These are phyloP conservation scores for Phytophthora brassicae DNA, from an alignment of 352 stramenopile species.

Conservation along the genomic window DNA sequence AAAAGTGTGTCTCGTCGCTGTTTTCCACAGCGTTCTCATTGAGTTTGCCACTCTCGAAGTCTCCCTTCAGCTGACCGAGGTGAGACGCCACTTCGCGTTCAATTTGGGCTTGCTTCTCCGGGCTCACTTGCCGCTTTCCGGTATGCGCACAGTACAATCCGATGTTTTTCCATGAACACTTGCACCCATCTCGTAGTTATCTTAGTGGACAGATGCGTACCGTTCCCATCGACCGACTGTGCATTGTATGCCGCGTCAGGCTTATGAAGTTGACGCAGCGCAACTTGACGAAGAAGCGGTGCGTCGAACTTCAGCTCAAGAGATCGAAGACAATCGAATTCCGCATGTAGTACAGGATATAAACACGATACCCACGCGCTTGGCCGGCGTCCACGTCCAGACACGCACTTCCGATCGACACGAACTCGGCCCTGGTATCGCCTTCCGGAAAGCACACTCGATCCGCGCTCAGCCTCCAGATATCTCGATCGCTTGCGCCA, in stretches of 20 bases:
- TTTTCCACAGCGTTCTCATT: too few relatives aligned
- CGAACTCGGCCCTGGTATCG: neutral
- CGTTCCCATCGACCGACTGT: neutral
- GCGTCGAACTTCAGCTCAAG: slow-evolving; percentile 5
- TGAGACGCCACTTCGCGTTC: slow-evolving; percentile 7
- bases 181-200: neutral
- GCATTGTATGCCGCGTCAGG: neutral
- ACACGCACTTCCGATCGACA: slow-evolving; percentile 1
- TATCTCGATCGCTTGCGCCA: too few relatives aligned
- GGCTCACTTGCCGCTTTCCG: neutral
- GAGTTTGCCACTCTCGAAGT: too few relatives aligned
- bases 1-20: too few relatives aligned
- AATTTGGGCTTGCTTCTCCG: slow-evolving; percentile 15
- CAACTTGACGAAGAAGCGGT: too few relatives aligned
- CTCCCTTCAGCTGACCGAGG: slow-evolving; percentile 3
- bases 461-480: too few relatives aligned
- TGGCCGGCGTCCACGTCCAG: too few relatives aligned
- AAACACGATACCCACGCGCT: slow-evolving; percentile 6
- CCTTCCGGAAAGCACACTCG: too few relatives aligned
- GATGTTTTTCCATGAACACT: slow-evolving; percentile 13
- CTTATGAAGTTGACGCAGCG: too few relatives aligned
- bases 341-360: slow-evolving; percentile 1
- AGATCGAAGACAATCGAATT: slow-evolving; percentile 10
- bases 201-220: neutral
- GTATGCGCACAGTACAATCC: slow-evolving; percentile 5